Base-by-base conservation (phyloP, 2,329 filamentous ascomycete genomes). In the Curvularia lunata region DNA sequence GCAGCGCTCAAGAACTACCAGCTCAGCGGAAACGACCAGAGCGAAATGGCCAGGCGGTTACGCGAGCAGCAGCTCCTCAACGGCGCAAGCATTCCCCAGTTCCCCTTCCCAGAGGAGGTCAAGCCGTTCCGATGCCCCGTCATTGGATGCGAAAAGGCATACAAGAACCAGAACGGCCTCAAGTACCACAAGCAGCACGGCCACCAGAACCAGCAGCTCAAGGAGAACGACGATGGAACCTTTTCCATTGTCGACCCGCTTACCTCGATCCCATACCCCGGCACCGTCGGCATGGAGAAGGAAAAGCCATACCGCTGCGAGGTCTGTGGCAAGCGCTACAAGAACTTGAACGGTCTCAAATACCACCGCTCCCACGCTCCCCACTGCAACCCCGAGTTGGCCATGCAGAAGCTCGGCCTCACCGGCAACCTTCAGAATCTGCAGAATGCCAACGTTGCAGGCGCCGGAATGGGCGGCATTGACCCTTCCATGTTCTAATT, bases 291-390 rank as follows among this genome's bases (percentile, higher is more conserved):
- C n/a, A 99, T 99, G 95, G 95, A 99, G 80, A 99, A 98, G 77
- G 94, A 98, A 81, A 99, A 99, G 82, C 95, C 95, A 2, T 98
- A 98, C 77, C 93, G 93, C 73, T 99, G 95, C 77, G 93, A 98
- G 65, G 90, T 92, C 10, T 99, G 95, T 75, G 93, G 94, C 70
- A 99, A 99, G 82, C 90, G 95, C 51, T 99, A 99, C 81, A 99
- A 99, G 87, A 99, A 99, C 74, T 79, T 99, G 60, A 99, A 99
- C 78, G 95, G 95, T 6, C 85, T 99, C 62, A 99, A 99, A 87
- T 99, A 99, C 75, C 87, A 90, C 71, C 74, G 81, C 56, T 77
- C 83, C 66, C 79, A 97, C 76, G 95, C 92, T 12, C 89, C 92
- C 23, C 90, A 90, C 52, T 97, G 93, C 81, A 96, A 96, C 72